Evolutionary conservation across 2,329 filamentous ascomycete genomes (phyloP).

Genomic region (Xylariaceae sp.): DNA sequence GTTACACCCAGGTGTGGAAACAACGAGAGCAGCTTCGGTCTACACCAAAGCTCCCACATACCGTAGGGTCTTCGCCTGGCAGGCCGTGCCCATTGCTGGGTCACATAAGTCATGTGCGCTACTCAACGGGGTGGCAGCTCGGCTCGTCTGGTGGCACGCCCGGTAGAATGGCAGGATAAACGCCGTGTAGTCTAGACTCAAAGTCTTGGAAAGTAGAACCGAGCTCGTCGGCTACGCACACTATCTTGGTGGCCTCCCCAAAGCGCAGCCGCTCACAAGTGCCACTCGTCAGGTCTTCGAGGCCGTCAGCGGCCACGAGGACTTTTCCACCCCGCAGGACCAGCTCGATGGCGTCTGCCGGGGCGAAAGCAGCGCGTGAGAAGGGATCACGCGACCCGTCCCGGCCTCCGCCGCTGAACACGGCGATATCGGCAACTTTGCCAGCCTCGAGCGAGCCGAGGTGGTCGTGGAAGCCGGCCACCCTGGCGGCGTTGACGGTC

Average conservation of each 20-base stretch:
- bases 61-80: too few relatives aligned
- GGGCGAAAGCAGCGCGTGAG: slow-evolving; percentile 14
- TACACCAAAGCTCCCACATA: too few relatives aligned
- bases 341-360: slow-evolving; percentile 17
- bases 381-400: not conserved
- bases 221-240: slow-evolving; percentile 18
- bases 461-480: slow-evolving; percentile 28
- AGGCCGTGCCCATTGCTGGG: too few relatives aligned
- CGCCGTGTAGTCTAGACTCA: slow-evolving; percentile 11
- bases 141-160: slow-evolving; percentile 31
- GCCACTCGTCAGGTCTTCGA: slow-evolving; percentile 5
- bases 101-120: too few relatives aligned
- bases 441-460: slow-evolving; percentile 34
- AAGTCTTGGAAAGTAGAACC: slow-evolving; percentile 15
- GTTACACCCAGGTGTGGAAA: too few relatives aligned
- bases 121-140: slow-evolving; percentile 14
- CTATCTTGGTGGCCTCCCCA: slow-evolving; percentile 9
- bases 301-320: slow-evolving; percentile 10
- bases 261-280: slow-evolving; percentile 15
- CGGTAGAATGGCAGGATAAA: slow-evolving; percentile 27
- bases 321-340: slow-evolving; percentile 21
- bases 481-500: slow-evolving; percentile 35
- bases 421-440: slow-evolving; percentile 34
- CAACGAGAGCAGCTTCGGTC: too few relatives aligned
- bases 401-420: slow-evolving; percentile 25